Percentiles rank a stretch among this genome's conserved stretches.
Evolutionary conservation across 352 stramenopile species (phyloP).

Genomic region (Salisapilia sapeloensis): DNA sequence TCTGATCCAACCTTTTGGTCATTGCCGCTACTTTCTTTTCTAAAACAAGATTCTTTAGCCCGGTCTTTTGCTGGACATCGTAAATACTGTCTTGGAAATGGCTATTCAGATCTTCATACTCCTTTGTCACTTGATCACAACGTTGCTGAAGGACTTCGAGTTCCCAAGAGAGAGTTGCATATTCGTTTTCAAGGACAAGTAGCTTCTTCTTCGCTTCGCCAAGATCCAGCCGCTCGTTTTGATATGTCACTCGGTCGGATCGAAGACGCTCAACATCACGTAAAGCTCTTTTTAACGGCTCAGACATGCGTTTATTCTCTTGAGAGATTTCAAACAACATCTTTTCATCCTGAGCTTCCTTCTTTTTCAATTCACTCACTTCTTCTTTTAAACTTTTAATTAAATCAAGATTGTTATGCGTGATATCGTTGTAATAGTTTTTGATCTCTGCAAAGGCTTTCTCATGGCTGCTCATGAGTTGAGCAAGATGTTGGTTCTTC

Average conservation of each 20-base stretch:
- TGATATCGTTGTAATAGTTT: conserved; percentile 96
- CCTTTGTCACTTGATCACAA: conserved; percentile 59
- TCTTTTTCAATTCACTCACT: conserved; percentile 87
- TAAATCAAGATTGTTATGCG: conserved; percentile 93
- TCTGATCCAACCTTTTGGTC: conserved; percentile 73
- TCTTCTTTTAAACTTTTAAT: conserved; percentile 94
- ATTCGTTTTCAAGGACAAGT: conserved; percentile 77
- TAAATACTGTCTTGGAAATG: conserved; percentile 83
- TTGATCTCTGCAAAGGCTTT: conserved; percentile 93
- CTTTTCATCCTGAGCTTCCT: conserved; percentile 88
- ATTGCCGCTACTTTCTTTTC: conserved; percentile 88
- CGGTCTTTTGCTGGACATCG: conserved; percentile 87
- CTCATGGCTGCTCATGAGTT: conserved; percentile 86
- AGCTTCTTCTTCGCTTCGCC: conserved; percentile 51
- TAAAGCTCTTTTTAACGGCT: conserved; percentile 83
- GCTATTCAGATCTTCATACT: conserved; percentile 82
- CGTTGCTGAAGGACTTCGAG: conserved; percentile 87
- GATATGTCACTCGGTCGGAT: conserved; percentile 48
- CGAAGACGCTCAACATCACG: conserved; percentile 54
- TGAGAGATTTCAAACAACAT: conserved; percentile 89
- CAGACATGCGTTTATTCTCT: conserved; percentile 91
- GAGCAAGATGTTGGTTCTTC: conserved; percentile 86
- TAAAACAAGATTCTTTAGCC: conserved; percentile 88
- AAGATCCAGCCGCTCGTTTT: conserved; percentile 53
- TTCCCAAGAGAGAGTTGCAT: conserved; percentile 85